Conservation (phyloP, 2,329 filamentous ascomycete genomes). For the Ceratocystis lukuohia region DNA sequence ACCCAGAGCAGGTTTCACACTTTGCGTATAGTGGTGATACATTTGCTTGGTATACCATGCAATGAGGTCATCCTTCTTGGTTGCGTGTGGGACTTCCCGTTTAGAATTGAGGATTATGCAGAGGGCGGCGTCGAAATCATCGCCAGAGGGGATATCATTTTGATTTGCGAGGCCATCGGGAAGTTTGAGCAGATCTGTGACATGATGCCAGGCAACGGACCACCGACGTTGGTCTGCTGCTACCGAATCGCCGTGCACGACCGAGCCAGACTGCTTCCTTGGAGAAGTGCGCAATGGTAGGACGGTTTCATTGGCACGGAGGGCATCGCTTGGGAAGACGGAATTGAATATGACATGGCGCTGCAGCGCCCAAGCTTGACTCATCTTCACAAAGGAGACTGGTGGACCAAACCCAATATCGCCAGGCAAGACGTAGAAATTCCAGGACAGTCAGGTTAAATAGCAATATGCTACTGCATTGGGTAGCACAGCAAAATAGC, state of each 20-base stretch:
- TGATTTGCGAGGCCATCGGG: constrained; percentile 24
- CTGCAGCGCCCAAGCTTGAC: constrained; percentile 24
- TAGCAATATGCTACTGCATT: background rate
- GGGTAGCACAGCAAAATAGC: too few species aligned
- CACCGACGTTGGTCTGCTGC: constrained; percentile 41
- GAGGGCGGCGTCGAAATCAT: constrained; percentile 39
- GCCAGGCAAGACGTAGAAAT: background rate
- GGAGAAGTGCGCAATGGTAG: constrained; percentile 16
- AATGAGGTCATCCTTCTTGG: constrained; percentile 42
- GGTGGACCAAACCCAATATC: background rate
- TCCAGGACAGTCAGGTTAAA: background rate
- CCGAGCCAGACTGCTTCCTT: constrained; percentile 9
- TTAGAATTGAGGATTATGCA: constrained; percentile 39
- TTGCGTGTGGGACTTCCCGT: constrained; percentile 35
- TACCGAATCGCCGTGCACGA: constrained; percentile 12
- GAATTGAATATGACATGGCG: constrained; percentile 41
- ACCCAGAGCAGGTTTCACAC: constrained; percentile 45
- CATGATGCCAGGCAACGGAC: constrained; percentile 49
- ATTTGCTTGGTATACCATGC: constrained; percentile 50
- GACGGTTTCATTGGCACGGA: constrained; percentile 23
- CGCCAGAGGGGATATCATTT: constrained; percentile 27
- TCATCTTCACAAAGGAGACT: constrained; percentile 5
- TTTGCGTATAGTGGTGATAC: constrained; percentile 45
- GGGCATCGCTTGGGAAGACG: constrained; percentile 41
- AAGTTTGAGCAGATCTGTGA: constrained; percentile 44